These are phyloP conservation scores for Helotiales sp. DNA, from an alignment of 2,329 filamentous ascomycete species.

Conservation along the genomic window DNA sequence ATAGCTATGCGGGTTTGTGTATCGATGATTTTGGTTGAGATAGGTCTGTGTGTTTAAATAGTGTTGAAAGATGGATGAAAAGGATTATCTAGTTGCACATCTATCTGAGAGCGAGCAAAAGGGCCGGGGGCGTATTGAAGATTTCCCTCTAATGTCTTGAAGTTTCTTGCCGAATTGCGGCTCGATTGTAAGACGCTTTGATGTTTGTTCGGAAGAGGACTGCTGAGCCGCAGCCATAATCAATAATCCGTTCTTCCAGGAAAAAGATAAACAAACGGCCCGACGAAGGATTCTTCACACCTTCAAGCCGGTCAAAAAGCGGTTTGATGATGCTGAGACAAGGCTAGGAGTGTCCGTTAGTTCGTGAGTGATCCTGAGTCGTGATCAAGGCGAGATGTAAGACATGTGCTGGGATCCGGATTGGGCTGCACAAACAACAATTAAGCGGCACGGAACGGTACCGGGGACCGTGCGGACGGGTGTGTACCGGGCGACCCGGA, in stretches of 20 bases:
- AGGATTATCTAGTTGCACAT: not conserved
- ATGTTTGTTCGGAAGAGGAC: not conserved
- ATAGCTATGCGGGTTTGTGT: not conserved
- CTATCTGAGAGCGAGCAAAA: not conserved
- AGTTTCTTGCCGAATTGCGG: not conserved
- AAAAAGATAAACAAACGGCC: not conserved
- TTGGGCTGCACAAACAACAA: not conserved
- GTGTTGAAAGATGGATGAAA: not conserved
- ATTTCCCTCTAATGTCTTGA: not conserved
- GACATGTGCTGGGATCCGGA: not conserved
- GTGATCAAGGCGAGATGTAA: not conserved
- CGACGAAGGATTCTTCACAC: not conserved
- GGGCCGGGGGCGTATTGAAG: not conserved
- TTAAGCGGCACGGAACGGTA: conserved; percentile 8
- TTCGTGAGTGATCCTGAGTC: not conserved
- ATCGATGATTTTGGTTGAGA: not conserved
- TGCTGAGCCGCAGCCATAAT: conserved; percentile 3
- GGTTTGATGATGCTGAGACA: not conserved
- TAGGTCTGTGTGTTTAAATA: not conserved
- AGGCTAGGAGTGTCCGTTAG: not conserved
- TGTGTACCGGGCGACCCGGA: conserved; percentile 10
- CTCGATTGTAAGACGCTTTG: not conserved
- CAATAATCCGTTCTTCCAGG: not conserved
- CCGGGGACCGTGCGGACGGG: conserved; percentile 1
- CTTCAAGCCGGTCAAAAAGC: not conserved